phyloP scores from a whole-genome alignment of 208 protist genomes.

The Borovskyia barvae region DNA sequence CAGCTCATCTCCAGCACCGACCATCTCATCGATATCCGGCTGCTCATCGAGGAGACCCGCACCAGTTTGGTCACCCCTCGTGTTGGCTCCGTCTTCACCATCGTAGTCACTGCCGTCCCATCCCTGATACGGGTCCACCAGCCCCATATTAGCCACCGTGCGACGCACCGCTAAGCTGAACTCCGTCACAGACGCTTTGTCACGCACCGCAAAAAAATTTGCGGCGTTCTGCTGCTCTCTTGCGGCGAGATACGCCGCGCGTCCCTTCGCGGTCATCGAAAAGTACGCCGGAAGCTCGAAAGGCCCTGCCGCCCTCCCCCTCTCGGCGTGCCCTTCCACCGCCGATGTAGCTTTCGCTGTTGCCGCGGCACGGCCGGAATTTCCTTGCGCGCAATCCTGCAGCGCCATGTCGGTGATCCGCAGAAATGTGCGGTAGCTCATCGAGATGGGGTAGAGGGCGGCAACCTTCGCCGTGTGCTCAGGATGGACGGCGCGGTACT shows the following conservation, averaged over 20 bases:
- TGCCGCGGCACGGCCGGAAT: not conserved
- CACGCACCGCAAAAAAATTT: conserved; percentile 14
- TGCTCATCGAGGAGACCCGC: conserved; percentile 2
- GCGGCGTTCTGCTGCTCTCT: conserved; percentile 6
- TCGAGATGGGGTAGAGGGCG: conserved; percentile 37
- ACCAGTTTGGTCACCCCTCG: not conserved
- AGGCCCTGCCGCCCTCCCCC: not conserved
- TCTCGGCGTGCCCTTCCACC: not conserved
- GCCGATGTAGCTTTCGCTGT: not conserved
- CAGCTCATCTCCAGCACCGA: conserved; percentile 23
- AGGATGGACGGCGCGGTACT: conserved; percentile 34
- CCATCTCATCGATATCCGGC: conserved; percentile 22
- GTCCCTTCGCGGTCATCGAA: conserved; percentile 11
- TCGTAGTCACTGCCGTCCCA: conserved; percentile 15
- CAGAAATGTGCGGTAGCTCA: conserved; percentile 69
- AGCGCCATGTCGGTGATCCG: conserved; percentile 74
- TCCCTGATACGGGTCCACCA: conserved; percentile 48
- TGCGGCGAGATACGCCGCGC: conserved; percentile 3
- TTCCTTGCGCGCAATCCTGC: conserved; percentile 23
- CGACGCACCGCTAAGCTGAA: conserved; percentile 38
- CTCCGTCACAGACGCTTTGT: not conserved
- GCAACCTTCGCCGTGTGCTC: conserved; percentile 7
- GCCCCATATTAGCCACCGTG: conserved; percentile 45
- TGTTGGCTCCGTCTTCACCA: conserved; percentile 16
- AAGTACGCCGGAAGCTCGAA: conserved; percentile 25